Base-by-base conservation (phyloP, 1,284 basidiomycete species). In the Malassezia globosa region DNA sequence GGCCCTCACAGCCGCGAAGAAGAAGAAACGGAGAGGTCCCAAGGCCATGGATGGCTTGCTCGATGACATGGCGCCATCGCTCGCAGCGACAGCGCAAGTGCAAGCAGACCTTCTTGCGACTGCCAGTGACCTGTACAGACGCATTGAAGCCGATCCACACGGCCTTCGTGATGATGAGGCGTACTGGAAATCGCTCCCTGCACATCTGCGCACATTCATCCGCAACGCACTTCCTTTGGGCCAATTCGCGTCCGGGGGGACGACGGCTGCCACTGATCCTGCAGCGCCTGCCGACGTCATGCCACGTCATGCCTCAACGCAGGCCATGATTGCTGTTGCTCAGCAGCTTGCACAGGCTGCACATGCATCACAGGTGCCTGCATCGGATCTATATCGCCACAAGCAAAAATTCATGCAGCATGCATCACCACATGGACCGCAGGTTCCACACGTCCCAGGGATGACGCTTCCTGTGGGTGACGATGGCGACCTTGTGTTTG, bases 151-250 rank as follows among this genome's bases (percentile, higher is more conserved):
- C 26, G 68, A 70, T 37, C 64, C 68, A 5, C 57, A 61, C 26
- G 64, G 66, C 10, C 61, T 69, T 21, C 63, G 61, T 22, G 74
- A 76, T 46, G 78, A 79, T 54, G 78, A 79, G 55, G 75, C 77
- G 5, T 80, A 80, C 65, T 80, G 78, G 78, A 76, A 77, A 4
- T 77, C 76, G 11, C 66, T 80, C 2, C 78, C 78, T 0, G 72
- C 76, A 8, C 77, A 79, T 63, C 69, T 79, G 16, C 71, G 78
- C 37, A 76, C 77, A 36, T 79, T 79, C 59, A 78, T 80, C 38
- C 72, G 77, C 46, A 77, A 78, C 48, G 78, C 78, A 13, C 73
- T 80, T 3, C 78, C 78, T 1, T 57, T 71, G 19, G 66, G 65
- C 24, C 66, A 68, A 34, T 60, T 69, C 35, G 58, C 56, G 11